Evolutionary conservation across 1,139 yeast species (phyloP), one percentile per base, ranked within the genome.

Genomic region (Lizanozyma gosingica): DNA sequence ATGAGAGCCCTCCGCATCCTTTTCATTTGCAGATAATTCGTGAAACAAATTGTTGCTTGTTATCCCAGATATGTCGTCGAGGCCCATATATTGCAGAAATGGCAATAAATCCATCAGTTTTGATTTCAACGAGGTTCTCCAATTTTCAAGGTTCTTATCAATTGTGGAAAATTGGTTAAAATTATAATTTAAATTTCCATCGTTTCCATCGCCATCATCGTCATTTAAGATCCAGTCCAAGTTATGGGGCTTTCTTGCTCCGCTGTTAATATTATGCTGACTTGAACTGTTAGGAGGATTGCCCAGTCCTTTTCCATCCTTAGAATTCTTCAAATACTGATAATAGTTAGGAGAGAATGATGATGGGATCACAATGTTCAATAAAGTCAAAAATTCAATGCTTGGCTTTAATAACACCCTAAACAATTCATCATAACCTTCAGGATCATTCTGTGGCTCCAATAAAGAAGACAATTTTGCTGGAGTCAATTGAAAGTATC

Each of bases 151-250:
- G 46, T 71, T 70, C 42, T 62, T 64, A 49, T 71, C 76, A 39
- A 71, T 71, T 3, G 65, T 62, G 29, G 65, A 55, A 45, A 71
- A 71, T 44, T 71, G 76, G 41, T 62, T 63, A 43, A 65, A 69
- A 46, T 71, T 70, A 48, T 70, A 70, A 45, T 71, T 71, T 49
- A 71, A 62, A 45, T 71, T 70, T 14, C 76, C 76, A 50, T 71
- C 76, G 46, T 69, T 70, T 14, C 75, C 75, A 50, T 71, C 76
- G 18, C 75, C 75, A 48, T 68, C 76, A 45, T 68, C 73, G 45
- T 70, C 73, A 45, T 68, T 69, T 34, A 69, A 55, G 22, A 70
- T 67, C 73, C 75, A 68, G 44, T 70, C 75, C 29, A 70, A 51
- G 37, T 59, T 60, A 3, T 60, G 62, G 29, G 52, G 60, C 50